Evolutionary conservation across 2,329 filamentous ascomycete genomes (phyloP), one percentile per base, ranked within the genome.

Genomic region (Capronia epimyces): DNA sequence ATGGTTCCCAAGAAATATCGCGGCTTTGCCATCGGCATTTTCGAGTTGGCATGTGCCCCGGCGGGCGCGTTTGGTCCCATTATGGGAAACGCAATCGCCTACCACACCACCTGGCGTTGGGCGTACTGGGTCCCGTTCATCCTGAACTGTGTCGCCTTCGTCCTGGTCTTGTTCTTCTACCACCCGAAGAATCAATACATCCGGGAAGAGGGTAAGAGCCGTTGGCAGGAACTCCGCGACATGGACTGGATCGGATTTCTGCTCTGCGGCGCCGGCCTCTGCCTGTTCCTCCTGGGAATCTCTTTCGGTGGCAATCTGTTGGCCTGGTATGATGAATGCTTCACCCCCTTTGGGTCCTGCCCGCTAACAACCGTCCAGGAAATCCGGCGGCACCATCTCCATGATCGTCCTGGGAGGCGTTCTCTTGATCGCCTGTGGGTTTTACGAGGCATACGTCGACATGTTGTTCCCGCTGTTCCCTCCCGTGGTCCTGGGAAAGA

Each of bases 11-110:
- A 27, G 10, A 27, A 27, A 10, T 27, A 27, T 27, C 25, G 25
- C 25, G 25, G 25, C 25, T 27, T 27, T 10, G 25, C 25, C 25
- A 27, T 27, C 25, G 25, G 25, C 25, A 27, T 27, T 10, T 27
- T 68, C 36, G 8, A 12, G 36, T 4, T 18, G 8, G 8, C 15
- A 12, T 40, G 8, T 18, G 15, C 8, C 15, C 15, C 15, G 2
- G 36, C 36, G 12, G 8, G 8, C 2, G 36, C 36, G 6, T 40
- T 40, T 20, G 36, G 36, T 2, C 36, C 36, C 13, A 40, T 18
- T 15, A 40, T 40, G 36, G 36, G 36, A 27, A 27, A 27, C 25
- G 25, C 25, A 5, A 27, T 27, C 25, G 25, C 25, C 6, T 27
- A 27, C 25, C 25, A 40, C 16, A 18, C 8, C 36, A 40, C 36